These are phyloP conservation scores for Chimonanthus salicifolius DNA, from an alignment of 164 flowering plant genomes.

Conservation along the genomic window DNA sequence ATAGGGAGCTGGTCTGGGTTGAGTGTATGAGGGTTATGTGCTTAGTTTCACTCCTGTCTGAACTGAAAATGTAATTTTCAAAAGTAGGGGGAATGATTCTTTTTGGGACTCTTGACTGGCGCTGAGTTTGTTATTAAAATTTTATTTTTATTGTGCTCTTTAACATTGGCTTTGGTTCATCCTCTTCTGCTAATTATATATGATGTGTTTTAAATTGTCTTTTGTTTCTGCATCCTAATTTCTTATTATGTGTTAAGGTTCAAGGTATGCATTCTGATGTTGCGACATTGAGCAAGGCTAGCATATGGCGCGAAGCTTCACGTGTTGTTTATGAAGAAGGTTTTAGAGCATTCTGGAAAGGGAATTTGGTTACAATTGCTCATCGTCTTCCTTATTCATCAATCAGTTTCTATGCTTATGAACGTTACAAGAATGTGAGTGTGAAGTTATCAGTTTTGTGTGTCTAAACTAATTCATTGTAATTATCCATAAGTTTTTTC, in stretches of 20 bases:
- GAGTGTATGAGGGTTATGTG: too few species aligned
- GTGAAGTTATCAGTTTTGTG: constrained; percentile 6
- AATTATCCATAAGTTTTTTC: not conserved
- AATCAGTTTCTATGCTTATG: constrained; percentile 72
- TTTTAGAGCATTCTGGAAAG: constrained; percentile 83
- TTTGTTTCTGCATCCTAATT: not conserved
- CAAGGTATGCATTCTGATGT: constrained; percentile 88
- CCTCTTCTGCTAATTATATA: too few species aligned
- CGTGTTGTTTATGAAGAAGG: constrained; percentile 74
- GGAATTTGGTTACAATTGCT: constrained; percentile 75
- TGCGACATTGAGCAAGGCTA: constrained; percentile 45
- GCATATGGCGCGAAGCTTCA: constrained; percentile 78
- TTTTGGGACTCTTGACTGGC: too few species aligned
- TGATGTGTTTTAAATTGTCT: not conserved
- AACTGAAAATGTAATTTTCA: too few species aligned
- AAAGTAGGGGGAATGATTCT: too few species aligned
- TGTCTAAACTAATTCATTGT: not conserved
- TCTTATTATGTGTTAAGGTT: constrained; percentile 29
- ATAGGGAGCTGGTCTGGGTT: too few species aligned
- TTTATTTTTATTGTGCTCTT: too few species aligned
- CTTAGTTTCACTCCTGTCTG: too few species aligned
- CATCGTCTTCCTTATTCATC: constrained; percentile 90
- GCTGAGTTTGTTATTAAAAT: too few species aligned
- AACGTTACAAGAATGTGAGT: constrained; percentile 65
- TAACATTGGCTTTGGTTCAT: too few species aligned